Evolutionary conservation across 2,329 filamentous ascomycete species (phyloP), one percentile per base, ranked within the genome.

Genomic region (Massarina eburnea): DNA sequence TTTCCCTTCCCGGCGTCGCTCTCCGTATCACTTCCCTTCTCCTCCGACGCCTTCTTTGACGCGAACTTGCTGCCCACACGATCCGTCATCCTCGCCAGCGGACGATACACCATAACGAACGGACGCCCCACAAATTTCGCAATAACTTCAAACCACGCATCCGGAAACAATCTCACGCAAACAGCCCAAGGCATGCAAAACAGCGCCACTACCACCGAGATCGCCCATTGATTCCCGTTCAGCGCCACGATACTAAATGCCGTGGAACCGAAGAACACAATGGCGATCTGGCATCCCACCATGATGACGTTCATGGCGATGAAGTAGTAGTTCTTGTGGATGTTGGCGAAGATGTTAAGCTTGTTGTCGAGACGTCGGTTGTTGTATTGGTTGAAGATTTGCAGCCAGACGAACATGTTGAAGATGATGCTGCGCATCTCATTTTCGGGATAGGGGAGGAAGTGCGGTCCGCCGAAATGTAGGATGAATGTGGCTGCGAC

Each of bases 401-500:
- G 83, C 73, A 86, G 80, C 82, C 82, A 86, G 7, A 86, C 83
- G 55, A 84, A 86, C 0, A 81, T 83, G 66, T 86, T 86, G 71
- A 86, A 86, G 38, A 86, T 78, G 41, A 84, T 75, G 3, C 82
- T 83, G 52, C 80, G 73, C 39, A 83, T 71, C 39, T 77, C 57
- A 46, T 42, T 64, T 14, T 62, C 50, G 38, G 75, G 63, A 54
- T 80, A 82, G 34, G 72, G 58, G 21, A 86, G 74, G 34, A 86
- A 79, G 15, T 71, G 62, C 42, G 71, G 70, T 1, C 82, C 83
- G 1, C 76, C 80, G 49, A 85, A 86, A 64, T 87, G 76, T 0
- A 84, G 71, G 1, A 78, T 67, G 43, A 84, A 77, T 0, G 80
- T 78, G 5, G 82, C 74, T 19, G 67, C 65, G 7, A 84, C 72